Evolutionary conservation across 768 basidiomycete genomes (phyloP).

Genomic region (Tricholoma sp.): DNA sequence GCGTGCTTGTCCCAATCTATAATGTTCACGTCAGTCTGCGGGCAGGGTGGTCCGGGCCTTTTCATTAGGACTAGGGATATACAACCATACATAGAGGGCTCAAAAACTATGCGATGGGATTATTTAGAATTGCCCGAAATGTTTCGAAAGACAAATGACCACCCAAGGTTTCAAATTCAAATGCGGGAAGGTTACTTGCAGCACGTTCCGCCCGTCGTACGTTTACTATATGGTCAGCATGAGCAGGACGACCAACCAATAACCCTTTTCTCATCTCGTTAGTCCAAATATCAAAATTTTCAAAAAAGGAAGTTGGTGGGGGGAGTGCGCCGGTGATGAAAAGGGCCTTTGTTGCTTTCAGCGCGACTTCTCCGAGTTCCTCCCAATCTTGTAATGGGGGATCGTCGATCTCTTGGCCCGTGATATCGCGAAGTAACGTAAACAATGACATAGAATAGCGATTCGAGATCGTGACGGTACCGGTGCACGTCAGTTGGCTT

Average conservation of each 20-base stretch:
- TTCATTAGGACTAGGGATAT: too few species aligned
- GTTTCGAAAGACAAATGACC: not conserved
- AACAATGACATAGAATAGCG: conserved; percentile 8
- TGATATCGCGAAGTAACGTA: not conserved
- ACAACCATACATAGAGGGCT: too few species aligned
- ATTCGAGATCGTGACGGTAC: conserved; percentile 13
- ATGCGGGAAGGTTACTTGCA: not conserved
- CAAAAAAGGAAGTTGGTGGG: not conserved
- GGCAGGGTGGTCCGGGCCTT: too few species aligned
- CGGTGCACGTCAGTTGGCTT: conserved; percentile 4
- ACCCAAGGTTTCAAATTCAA: not conserved
- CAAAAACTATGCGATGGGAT: not conserved
- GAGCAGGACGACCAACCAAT: too few species aligned
- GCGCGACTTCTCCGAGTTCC: not conserved
- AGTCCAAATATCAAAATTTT: too few species aligned
- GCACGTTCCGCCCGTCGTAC: too few species aligned
- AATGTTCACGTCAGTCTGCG: too few species aligned
- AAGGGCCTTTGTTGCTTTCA: not conserved
- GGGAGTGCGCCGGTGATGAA: not conserved
- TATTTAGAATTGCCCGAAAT: not conserved
- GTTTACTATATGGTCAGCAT: too few species aligned
- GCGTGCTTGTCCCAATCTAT: too few species aligned
- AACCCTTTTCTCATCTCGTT: too few species aligned
- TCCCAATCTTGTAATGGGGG: not conserved
- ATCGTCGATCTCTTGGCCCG: not conserved